These are phyloP conservation scores for Nakazawaea ernobii DNA, from an alignment of 805 yeast genomes.

Conservation along the genomic window DNA sequence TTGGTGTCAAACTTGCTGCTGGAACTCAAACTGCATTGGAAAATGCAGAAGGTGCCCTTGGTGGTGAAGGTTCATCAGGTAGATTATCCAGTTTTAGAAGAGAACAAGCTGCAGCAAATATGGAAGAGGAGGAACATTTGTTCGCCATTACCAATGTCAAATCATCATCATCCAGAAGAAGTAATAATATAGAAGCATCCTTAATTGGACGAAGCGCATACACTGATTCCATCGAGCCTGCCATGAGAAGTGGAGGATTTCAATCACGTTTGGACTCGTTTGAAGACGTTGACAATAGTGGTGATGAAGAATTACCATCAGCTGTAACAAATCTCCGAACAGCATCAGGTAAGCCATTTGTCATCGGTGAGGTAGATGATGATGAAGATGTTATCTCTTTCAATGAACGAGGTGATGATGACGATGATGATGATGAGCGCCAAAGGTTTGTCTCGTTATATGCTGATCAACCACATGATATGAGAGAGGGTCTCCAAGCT, in stretches of 20 bases:
- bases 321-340: background rate
- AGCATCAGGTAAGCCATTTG: conserved; percentile 12
- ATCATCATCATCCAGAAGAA: background rate
- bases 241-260: background rate
- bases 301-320: conserved; percentile 21
- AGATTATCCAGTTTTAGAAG: conserved; percentile 23
- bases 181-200: background rate
- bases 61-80: conserved; percentile 63
- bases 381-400: conserved; percentile 14
- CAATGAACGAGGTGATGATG: conserved; percentile 3
- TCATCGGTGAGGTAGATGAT: conserved; percentile 19
- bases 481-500: conserved; percentile 66
- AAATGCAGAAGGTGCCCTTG: conserved; percentile 70
- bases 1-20: conserved; percentile 81
- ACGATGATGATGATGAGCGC: conserved; percentile 25
- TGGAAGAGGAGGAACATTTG: conserved; percentile 11
- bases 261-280: conserved; percentile 15
- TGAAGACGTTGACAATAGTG: conserved; percentile 23
- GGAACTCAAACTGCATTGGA: conserved; percentile 84
- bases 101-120: background rate
- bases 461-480: conserved; percentile 74
- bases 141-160: conserved; percentile 9
- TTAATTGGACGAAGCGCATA: conserved; percentile 8
- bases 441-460: conserved; percentile 59
- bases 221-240: background rate